A percentile compares a stretch with the other conserved stretches of the same genome.
phyloP scores from a whole-genome alignment of 805 yeast genomes.

The Debaryomyces castellii region DNA sequence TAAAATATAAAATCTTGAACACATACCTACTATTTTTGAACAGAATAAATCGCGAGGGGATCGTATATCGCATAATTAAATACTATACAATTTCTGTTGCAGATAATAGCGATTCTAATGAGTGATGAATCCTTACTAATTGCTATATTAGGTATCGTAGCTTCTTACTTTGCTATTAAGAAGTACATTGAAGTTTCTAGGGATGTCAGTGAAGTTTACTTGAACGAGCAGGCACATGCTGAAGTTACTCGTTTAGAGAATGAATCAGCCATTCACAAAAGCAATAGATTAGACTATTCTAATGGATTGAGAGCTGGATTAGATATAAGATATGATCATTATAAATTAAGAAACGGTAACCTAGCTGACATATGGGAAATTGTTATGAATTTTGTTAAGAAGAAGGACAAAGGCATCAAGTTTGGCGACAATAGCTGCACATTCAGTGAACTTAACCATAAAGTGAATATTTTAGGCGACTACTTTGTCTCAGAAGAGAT shows the following conservation, averaged over 20 bases:
- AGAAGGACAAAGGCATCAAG: constrained; percentile 18
- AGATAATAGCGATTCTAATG: constrained; percentile 1
- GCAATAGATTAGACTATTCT: constrained; percentile 72
- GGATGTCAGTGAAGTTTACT: constrained; percentile 59
- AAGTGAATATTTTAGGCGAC: constrained; percentile 19
- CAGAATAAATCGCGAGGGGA: neutral
- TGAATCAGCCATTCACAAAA: constrained; percentile 77
- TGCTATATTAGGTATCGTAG: constrained; percentile 19
- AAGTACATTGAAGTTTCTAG: constrained; percentile 35
- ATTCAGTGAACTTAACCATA: constrained; percentile 25
- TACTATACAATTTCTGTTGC: neutral
- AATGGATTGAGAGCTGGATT: constrained; percentile 68
- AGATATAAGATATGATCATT: constrained; percentile 58
- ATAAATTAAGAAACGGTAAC: constrained; percentile 71
- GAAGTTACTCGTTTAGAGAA: constrained; percentile 60
- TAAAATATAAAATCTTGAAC: too few relatives aligned
- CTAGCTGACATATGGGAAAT: constrained; percentile 72
- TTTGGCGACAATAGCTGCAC: constrained; percentile 18
- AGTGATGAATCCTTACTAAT: constrained; percentile 9
- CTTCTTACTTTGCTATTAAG: constrained; percentile 17
- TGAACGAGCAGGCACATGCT: constrained; percentile 63
- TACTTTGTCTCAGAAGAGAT: constrained; percentile 15
- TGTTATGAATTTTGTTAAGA: constrained; percentile 30
- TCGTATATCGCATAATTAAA: neutral
- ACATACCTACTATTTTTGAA: neutral